A percentile compares a stretch with the other conserved stretches of the same genome.
phyloP scores from a whole-genome alignment of 176 grass and related monocot species.

The Phragmites australis region DNA sequence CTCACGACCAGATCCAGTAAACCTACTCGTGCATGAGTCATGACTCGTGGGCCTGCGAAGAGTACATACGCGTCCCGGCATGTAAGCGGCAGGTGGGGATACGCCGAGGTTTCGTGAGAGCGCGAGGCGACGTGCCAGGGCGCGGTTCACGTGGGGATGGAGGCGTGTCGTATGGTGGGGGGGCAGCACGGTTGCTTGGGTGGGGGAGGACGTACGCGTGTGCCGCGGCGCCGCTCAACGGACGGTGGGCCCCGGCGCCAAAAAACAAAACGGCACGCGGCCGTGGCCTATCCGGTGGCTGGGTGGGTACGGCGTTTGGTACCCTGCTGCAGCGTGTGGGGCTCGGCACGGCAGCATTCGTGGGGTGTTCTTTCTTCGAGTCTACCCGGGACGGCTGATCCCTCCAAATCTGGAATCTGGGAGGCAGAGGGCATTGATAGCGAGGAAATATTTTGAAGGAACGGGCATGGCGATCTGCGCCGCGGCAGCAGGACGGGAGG shows the following conservation, averaged over 20 bases:
- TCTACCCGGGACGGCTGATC: background rate
- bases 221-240: conserved; percentile 27
- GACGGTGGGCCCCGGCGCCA: background rate
- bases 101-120: background rate
- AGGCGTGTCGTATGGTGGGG: conserved; percentile 64
- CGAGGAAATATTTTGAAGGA: conserved; percentile 25
- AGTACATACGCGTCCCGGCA: background rate
- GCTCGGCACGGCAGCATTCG: background rate
- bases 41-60: background rate
- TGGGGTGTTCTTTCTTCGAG: background rate
- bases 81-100: background rate
- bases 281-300: background rate
- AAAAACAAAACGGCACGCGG: background rate
- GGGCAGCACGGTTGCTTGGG: conserved; percentile 39
- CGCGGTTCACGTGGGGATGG: conserved; percentile 30
- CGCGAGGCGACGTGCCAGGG: conserved; percentile 18
- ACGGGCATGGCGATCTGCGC: conserved; percentile 19
- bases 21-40: background rate
- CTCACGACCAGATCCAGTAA: background rate
- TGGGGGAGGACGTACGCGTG: background rate
- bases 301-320: background rate
- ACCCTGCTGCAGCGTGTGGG: background rate
- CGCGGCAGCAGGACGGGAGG: background rate
- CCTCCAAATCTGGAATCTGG: conserved; percentile 12
- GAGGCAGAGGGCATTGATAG: conserved; percentile 22